Evolutionary conservation across 306 rosid genomes (phyloP).

Genomic region (Alnus glutinosa): DNA sequence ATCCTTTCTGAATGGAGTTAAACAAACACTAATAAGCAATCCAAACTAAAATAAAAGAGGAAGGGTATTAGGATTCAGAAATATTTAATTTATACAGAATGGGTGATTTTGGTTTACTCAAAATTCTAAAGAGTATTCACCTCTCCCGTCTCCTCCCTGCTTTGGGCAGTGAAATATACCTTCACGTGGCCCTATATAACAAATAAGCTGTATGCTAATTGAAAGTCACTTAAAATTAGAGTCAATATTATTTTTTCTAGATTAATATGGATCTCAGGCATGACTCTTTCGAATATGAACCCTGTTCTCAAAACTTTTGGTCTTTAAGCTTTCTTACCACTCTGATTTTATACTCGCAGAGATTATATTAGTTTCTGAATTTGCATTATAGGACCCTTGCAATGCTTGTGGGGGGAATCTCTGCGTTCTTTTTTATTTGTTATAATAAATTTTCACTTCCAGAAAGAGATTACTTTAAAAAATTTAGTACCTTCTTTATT

Average conservation of each 20-base stretch:
- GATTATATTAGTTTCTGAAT: not conserved
- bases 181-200: not conserved
- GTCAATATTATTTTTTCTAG: not conserved
- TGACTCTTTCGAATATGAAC: not conserved
- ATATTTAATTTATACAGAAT: too few relatives aligned
- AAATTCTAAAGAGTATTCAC: too few relatives aligned
- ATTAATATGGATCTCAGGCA: not conserved
- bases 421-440: not conserved
- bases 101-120: too few relatives aligned
- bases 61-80: too few relatives aligned
- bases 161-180: too few relatives aligned
- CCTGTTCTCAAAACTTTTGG: not conserved
- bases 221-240: not conserved
- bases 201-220: not conserved
- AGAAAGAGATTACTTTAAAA: conserved; percentile 10
- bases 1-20: too few relatives aligned
- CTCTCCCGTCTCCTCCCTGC: too few relatives aligned
- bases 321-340: conserved; percentile 3
- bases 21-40: too few relatives aligned
- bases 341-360: not conserved
- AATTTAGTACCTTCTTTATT: conserved; percentile 24
- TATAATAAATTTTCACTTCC: not conserved
- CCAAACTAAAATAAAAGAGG: too few relatives aligned
- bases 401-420: not conserved
- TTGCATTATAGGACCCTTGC: not conserved